Evolutionary conservation across 495 filamentous ascomycete species (phyloP).

Genomic region (Neurospora sublineolata): DNA sequence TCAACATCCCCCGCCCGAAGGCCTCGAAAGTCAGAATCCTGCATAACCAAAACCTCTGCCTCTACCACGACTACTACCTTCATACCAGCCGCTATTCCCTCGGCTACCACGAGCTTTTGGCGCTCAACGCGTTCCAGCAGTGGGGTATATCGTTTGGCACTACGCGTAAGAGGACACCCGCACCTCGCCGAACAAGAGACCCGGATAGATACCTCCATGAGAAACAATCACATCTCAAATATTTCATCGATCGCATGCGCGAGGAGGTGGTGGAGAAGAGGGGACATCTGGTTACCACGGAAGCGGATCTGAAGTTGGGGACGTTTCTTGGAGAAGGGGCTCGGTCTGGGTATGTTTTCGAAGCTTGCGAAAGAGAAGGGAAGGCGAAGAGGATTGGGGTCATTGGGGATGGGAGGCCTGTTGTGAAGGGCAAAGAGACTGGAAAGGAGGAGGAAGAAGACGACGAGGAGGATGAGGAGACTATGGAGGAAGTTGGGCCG

Average conservation of each 20-base stretch:
- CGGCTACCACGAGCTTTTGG: neutral
- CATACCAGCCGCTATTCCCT: neutral
- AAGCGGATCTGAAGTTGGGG: neutral
- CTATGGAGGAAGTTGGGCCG: neutral
- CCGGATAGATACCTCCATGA: neutral
- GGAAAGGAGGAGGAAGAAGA: neutral
- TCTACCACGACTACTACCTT: neutral
- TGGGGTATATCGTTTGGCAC: neutral
- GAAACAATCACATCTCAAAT: neutral
- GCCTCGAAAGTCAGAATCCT: neutral
- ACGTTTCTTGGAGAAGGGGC: constrained; percentile 1
- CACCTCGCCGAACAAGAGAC: neutral
- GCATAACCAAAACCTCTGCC: neutral
- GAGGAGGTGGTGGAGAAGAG: constrained; percentile 3
- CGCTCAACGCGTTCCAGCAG: neutral
- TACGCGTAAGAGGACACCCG: neutral
- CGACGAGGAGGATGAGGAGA: neutral
- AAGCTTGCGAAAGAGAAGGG: too few species aligned
- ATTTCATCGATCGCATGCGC: neutral
- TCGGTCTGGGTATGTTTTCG: neutral
- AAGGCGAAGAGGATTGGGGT: neutral
- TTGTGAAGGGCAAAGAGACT: neutral
- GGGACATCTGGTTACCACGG: neutral
- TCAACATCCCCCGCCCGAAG: neutral
- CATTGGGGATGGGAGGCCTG: neutral